Percentiles rank a stretch among this genome's conserved stretches.
phyloP scores from a whole-genome alignment of 2,329 filamentous ascomycete species.

The Hymenoscyphus scutula region DNA sequence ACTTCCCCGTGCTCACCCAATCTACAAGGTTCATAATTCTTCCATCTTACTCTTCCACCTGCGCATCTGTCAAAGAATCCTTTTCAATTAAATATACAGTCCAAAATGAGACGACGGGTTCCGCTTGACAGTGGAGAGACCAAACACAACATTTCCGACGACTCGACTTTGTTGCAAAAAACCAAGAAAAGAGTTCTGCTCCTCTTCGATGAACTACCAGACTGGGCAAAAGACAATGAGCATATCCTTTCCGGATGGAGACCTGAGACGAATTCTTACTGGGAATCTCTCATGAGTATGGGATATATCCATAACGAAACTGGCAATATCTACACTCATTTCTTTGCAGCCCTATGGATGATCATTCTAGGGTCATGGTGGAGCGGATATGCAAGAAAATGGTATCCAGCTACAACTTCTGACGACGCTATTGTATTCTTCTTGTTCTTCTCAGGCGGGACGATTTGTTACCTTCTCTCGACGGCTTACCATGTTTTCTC shows the following conservation, averaged over 20 bases:
- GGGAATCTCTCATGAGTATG: neutral
- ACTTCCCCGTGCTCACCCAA: too few relatives aligned
- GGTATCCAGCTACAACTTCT: neutral
- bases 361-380: neutral
- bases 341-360: conserved; percentile 1
- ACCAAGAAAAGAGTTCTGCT: neutral
- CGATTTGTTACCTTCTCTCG: neutral
- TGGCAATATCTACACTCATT: neutral
- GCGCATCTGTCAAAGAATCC: too few relatives aligned
- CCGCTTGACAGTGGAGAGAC: neutral
- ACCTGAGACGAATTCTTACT: neutral
- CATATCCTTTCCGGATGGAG: neutral
- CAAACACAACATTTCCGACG: neutral
- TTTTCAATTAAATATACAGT: neutral
- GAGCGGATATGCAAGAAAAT: neutral
- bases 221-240: neutral
- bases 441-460: neutral
- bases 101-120: neutral
- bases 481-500: neutral
- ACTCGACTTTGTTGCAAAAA: neutral
- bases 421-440: neutral
- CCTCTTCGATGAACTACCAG: neutral
- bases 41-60: too few relatives aligned
- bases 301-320: neutral
- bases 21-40: too few relatives aligned